These are phyloP conservation scores for Globisporangium cylindrosporum DNA, from an alignment of 352 stramenopile species.

Conservation along the genomic window DNA sequence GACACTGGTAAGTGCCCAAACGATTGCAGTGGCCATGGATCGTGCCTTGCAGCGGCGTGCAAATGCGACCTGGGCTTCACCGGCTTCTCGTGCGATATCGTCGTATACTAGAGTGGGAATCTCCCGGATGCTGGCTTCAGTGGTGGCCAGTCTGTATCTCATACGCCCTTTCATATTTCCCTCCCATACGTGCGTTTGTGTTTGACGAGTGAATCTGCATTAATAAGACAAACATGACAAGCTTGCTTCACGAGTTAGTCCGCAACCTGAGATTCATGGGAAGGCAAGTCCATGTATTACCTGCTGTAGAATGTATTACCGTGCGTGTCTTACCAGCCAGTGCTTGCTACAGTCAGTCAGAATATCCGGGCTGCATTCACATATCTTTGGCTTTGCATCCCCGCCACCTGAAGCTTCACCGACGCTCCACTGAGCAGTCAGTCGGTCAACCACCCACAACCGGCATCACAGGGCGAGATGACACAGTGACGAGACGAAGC, in stretches of 20 bases:
- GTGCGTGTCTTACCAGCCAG: not conserved
- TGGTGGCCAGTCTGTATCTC: not conserved
- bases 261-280: too few species aligned
- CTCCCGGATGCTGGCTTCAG: not conserved
- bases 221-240: not conserved
- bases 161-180: too few species aligned
- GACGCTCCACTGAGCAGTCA: too few species aligned
- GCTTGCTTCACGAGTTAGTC: not conserved
- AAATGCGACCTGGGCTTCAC: conserved; percentile 27
- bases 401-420: too few species aligned
- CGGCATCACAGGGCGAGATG: conserved; percentile 2
- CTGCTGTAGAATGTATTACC: not conserved
- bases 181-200: not conserved
- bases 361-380: too few species aligned
- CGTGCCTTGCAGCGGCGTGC: conserved; percentile 24
- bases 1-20: conserved; percentile 18
- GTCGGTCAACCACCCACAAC: not conserved
- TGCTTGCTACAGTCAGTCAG: not conserved
- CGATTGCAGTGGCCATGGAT: conserved; percentile 23
- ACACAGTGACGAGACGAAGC: conserved; percentile 16
- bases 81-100: conserved; percentile 22
- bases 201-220: not conserved
- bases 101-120: not conserved
- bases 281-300: not conserved
- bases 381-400: too few species aligned